Conservation (phyloP, 2,329 filamentous ascomycete genomes). For the Coniochaeta hoffmannii region DNA sequence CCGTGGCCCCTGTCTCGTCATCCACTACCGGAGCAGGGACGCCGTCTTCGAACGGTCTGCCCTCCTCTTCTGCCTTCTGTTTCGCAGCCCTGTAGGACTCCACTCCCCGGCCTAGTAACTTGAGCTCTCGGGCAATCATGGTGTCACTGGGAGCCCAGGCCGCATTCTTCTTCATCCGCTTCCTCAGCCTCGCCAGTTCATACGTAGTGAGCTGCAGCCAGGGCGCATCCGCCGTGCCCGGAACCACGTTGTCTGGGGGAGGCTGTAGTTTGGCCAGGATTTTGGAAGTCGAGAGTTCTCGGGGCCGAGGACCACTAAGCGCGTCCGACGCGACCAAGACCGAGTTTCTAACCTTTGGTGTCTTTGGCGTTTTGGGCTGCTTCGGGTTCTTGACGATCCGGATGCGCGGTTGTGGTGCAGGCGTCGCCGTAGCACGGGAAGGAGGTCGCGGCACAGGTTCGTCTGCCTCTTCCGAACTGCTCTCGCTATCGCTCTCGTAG, state of each 20-base stretch:
- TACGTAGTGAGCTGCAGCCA: slow-evolving; percentile 60
- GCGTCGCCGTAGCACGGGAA: slow-evolving; percentile 11
- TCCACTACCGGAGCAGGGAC: slow-evolving; percentile 36
- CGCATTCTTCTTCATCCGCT: slow-evolving; percentile 88
- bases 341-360: slow-evolving; percentile 28
- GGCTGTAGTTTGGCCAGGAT: slow-evolving; percentile 40
- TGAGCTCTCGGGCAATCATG: slow-evolving; percentile 76
- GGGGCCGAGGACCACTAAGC: no score
- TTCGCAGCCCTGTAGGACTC: slow-evolving; percentile 56
- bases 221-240: slow-evolving; percentile 52
- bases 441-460: slow-evolving; percentile 8
- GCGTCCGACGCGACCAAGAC: slow-evolving; percentile 11
- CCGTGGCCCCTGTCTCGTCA: slow-evolving; percentile 41
- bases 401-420: slow-evolving; percentile 34
- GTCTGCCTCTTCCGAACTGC: slow-evolving; percentile 44
- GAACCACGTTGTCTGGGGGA: slow-evolving; percentile 50
- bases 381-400: slow-evolving; percentile 32
- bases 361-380: slow-evolving; percentile 22
- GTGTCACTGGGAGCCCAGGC: slow-evolving; percentile 79
- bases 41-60: slow-evolving; percentile 48
- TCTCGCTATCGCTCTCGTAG: slow-evolving; percentile 45
- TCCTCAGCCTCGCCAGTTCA: slow-evolving; percentile 62
- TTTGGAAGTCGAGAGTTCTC: slow-evolving; percentile 27
- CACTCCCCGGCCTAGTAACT: slow-evolving; percentile 58
- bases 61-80: slow-evolving; percentile 57